Percentiles rank a stretch among this genome's conserved stretches.
These are phyloP conservation scores for Baorangia bicolor DNA, from an alignment of 768 basidiomycete species.

Conservation along the genomic window DNA sequence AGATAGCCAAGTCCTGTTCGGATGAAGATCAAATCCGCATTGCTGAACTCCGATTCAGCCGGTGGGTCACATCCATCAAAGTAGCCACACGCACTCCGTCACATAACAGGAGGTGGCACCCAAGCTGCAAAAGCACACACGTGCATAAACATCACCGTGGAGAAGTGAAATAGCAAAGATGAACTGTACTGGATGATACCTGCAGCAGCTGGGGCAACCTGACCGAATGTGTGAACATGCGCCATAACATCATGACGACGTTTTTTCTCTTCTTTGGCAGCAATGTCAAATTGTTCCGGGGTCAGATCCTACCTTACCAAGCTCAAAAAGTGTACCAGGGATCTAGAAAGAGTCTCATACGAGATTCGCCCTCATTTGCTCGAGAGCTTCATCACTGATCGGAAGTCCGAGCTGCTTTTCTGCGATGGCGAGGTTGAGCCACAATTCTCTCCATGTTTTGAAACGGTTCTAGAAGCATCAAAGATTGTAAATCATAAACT, in stretches of 20 bases:
- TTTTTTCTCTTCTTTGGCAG: slow-evolving; percentile 95
- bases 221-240: slow-evolving; percentile 96
- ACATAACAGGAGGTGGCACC: slow-evolving; percentile 99
- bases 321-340: slow-evolving; percentile 4
- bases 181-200: slow-evolving; percentile 86
- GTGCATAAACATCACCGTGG: slow-evolving; percentile 12
- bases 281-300: slow-evolving; percentile 85
- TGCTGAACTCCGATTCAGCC: slow-evolving; percentile 49
- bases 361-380: slow-evolving; percentile 92
- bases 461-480: slow-evolving; percentile 72
- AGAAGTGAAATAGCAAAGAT: slow-evolving; percentile 3
- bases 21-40: slow-evolving; percentile 97
- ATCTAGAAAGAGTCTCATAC: slow-evolving; percentile 38
- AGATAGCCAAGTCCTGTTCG: slow-evolving; percentile 83
- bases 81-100: slow-evolving; percentile 70
- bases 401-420: slow-evolving; percentile 94
- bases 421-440: slow-evolving; percentile 95
- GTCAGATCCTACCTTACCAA: slow-evolving; percentile 63
- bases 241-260: slow-evolving; percentile 99
- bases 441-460: slow-evolving; percentile 91
- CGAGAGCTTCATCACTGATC: slow-evolving; percentile 87
- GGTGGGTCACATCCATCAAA: slow-evolving; percentile 3
- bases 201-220: slow-evolving; percentile 89
- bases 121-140: slow-evolving; percentile 46
- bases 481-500: not conserved